phyloP scores from a whole-genome alignment of 2,329 filamentous ascomycete genomes.

The Epichloe hybrida region DNA sequence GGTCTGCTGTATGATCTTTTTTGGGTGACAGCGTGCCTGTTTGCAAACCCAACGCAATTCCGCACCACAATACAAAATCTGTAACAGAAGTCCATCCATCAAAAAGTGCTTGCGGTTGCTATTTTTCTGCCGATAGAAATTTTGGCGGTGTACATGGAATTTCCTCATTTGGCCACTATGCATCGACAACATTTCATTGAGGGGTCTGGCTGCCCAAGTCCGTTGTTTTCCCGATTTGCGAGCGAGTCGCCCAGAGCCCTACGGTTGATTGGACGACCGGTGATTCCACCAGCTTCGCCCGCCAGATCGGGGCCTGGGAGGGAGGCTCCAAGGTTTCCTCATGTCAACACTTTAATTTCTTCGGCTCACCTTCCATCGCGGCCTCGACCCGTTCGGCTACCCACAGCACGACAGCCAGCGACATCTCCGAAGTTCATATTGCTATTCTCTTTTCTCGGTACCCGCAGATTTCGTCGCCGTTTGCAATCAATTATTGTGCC shows the following conservation, averaged over 20 bases:
- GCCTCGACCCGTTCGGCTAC: slow-evolving; percentile 1
- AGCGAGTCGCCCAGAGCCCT: slow-evolving; percentile 7
- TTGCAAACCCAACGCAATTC: background rate
- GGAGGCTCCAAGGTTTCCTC: background rate
- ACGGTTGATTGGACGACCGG: slow-evolving; percentile 27
- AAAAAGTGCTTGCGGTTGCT: background rate
- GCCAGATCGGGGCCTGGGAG: background rate
- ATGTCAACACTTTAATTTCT: slow-evolving; percentile 5
- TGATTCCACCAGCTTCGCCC: background rate
- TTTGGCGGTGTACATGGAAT: slow-evolving; percentile 12
- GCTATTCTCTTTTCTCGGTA: slow-evolving; percentile 1
- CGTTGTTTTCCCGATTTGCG: slow-evolving; percentile 10
- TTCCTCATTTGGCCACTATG: background rate
- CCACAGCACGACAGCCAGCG: slow-evolving; percentile 1
- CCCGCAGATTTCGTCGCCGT: background rate
- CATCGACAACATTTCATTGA: background rate
- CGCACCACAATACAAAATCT: background rate
- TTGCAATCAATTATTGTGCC: background rate
- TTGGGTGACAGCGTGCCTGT: background rate
- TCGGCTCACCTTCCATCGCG: slow-evolving; percentile 7
- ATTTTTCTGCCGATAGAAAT: slow-evolving; percentile 14
- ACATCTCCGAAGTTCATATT: background rate
- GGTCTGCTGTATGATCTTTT: background rate
- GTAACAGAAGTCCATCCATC: background rate
- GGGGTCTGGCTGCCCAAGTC: background rate